Percentiles rank a stretch among this genome's conserved stretches.
Conservation (phyloP, 257 asterid species). For the Solanum peruvianum region DNA sequence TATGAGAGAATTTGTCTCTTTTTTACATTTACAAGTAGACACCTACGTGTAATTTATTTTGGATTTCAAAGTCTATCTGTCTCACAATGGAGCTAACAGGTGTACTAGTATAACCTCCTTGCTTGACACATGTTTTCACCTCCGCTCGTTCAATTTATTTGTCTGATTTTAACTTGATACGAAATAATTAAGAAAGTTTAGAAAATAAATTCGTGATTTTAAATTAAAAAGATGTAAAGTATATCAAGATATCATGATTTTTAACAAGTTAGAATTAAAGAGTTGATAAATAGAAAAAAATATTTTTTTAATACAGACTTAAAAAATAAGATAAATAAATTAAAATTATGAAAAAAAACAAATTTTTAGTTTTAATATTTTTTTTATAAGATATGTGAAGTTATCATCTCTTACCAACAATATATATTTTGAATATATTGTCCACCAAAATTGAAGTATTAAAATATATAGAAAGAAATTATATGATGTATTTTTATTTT, state of each 20-base stretch:
- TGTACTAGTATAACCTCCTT: background rate
- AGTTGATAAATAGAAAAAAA: rapidly evolving
- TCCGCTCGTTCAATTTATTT: background rate
- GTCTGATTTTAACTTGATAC: background rate
- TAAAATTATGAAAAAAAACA: no score
- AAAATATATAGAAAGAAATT: background rate
- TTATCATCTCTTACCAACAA: background rate
- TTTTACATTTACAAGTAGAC: background rate
- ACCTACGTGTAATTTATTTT: background rate
- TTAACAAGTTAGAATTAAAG: no score
- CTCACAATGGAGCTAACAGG: background rate
- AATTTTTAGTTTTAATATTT: no score
- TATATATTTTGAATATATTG: no score
- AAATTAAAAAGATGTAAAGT: background rate
- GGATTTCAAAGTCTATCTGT: background rate
- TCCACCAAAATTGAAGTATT: no score
- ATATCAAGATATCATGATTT: background rate
- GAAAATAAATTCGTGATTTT: background rate
- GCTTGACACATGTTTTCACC: background rate
- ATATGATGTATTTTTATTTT: no score
- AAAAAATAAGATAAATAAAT: no score
- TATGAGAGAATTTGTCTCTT: background rate
- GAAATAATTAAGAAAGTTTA: background rate
- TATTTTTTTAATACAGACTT: rapidly evolving
- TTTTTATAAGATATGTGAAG: no score